phyloP scores from a whole-genome alignment of 2,329 filamentous ascomycete species.

The Byssochlamys sp. region DNA sequence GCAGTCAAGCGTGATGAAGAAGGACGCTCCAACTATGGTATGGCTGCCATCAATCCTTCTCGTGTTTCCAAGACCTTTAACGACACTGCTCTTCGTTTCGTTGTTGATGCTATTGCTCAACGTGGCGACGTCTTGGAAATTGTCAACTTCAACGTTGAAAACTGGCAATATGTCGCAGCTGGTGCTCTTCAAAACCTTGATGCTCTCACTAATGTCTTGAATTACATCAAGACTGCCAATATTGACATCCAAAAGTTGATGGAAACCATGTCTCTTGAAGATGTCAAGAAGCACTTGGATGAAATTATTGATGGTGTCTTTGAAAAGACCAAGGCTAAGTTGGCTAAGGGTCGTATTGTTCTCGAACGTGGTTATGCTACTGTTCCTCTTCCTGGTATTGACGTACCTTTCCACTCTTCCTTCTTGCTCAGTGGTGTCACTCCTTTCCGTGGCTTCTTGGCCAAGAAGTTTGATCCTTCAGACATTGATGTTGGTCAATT shows the following conservation, averaged over 20 bases:
- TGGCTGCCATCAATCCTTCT: constrained; percentile 98
- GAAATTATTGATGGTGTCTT: constrained; percentile 86
- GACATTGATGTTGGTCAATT: constrained; percentile 95
- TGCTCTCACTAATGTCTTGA: constrained; percentile 67
- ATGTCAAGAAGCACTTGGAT: constrained; percentile 78
- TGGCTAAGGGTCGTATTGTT: constrained; percentile 72
- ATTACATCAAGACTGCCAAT: constrained; percentile 92
- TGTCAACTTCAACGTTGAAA: constrained; percentile 81
- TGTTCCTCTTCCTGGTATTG: constrained; percentile 91
- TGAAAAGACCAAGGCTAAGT: constrained; percentile 78
- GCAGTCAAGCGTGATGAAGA: constrained; percentile 89
- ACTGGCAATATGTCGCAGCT: constrained; percentile 61
- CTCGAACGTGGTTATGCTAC: constrained; percentile 93
- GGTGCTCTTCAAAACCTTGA: constrained; percentile 58
- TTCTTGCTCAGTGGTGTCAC: constrained; percentile 97
- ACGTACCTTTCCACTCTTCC: constrained; percentile 97
- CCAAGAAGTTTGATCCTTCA: constrained; percentile 99
- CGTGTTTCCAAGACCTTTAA: constrained; percentile 98
- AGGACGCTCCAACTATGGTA: constrained; percentile 94
- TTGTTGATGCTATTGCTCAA: constrained; percentile 90
- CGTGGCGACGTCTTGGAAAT: constrained; percentile 95
- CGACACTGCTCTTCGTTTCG: constrained; percentile 91
- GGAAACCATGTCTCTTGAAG: constrained; percentile 73
- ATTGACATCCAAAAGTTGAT: constrained; percentile 93
- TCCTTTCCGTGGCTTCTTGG: constrained; percentile 92